Evolutionary conservation across 352 stramenopile species (phyloP), one percentile per base, ranked within the genome.

Genomic region (Phytophthora uliginosa): DNA sequence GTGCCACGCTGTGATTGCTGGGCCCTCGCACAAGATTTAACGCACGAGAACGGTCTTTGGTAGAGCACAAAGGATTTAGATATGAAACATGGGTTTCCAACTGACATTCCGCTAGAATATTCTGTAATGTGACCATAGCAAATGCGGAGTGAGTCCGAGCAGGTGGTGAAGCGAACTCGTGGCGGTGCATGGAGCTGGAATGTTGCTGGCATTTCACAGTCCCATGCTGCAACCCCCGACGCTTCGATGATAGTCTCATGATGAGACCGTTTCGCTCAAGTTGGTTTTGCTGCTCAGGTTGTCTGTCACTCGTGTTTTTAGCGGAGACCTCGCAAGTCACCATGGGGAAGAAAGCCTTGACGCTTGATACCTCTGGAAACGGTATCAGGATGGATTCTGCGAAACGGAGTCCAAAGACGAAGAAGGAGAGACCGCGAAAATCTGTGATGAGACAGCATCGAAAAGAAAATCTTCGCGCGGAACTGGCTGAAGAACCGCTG

Each of bases 1-100:
- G 47, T 94, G 88, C n/a, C 69, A 71, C n/a, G 81, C 84, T 6
- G 58, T 82, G 24, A 63, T 89, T 12, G 53, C 59, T 7, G 61
- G 52, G 28, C 64, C 74, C 38, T 78, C 62, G 8, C 55, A 69
- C 40, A 65, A 71, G 58, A 56, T 63, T 59, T 71, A 47, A 40
- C 59, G 28, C n/a, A 26, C 45, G 54, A 20, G 24, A 17, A 50
- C n/a, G 31, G 48, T 28, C 12, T 31, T 54, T 54, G 48, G 13
- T 33, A 34, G 20, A 56, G 50, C 50, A 53, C 18, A 9, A 56
- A 57, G 55, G 47, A 53, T 28, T 53, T 53, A 53, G 47, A 53
- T 53, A 53, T 53, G 47, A 74, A 57, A 59, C 24, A 68, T 28
- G 45, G 48, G 17, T 53, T 45, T 63, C 20, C 20, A 52, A 73